Percentiles rank a stretch among this genome's conserved stretches.
Evolutionary conservation across 768 basidiomycete genomes (phyloP).

Genomic region (Lepiota venenata): DNA sequence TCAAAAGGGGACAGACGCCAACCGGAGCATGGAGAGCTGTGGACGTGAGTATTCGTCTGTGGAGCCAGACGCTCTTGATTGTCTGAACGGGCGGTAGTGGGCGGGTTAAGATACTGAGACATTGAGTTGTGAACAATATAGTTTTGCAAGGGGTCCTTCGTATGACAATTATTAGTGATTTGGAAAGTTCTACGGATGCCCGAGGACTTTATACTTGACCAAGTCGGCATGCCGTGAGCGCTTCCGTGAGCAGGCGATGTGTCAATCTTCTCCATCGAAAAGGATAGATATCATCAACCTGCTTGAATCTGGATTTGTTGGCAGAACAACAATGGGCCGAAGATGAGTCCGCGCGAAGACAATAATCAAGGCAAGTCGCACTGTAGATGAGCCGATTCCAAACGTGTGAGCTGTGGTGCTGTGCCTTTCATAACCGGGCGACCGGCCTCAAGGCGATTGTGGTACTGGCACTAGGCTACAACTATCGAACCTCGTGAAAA

Average conservation of each 20-base stretch:
- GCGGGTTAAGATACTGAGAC: no score
- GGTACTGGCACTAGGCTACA: background rate
- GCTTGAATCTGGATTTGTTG: background rate
- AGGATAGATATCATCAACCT: no score
- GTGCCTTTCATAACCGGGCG: background rate
- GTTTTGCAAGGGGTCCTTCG: no score
- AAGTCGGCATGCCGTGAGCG: background rate
- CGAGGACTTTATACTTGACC: constrained; percentile 4
- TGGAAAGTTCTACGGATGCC: background rate
- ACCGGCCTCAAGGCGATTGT: background rate
- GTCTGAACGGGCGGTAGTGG: no score
- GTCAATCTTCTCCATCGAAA: no score
- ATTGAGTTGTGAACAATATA: no score
- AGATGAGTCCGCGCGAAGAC: background rate
- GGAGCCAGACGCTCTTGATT: background rate
- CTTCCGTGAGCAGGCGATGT: no score
- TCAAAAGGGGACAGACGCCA: constrained; percentile 8
- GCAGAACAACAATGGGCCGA: background rate
- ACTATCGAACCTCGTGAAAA: background rate
- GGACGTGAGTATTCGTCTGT: background rate
- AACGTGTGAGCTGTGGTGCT: background rate
- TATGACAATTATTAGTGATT: background rate
- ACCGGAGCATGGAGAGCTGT: constrained; percentile 10
- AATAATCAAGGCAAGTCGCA: background rate
- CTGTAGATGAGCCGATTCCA: background rate